These are phyloP conservation scores for Fragilaria crotonensis DNA, from an alignment of 108 stramenopile species.

Conservation along the genomic window DNA sequence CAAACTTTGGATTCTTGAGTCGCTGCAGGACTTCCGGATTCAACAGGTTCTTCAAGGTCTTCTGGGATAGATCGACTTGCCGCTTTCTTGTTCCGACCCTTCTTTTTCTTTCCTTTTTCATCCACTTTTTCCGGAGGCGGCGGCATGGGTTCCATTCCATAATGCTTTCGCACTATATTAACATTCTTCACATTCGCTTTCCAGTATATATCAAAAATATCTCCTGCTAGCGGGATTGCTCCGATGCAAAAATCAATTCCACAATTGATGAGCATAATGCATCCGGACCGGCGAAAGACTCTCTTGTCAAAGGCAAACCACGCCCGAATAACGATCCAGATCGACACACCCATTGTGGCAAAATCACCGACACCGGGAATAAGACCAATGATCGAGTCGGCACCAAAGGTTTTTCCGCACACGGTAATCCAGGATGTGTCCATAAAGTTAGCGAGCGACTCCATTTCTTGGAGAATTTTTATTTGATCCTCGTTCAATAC, in stretches of 20 bases:
- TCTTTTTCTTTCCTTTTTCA: neutral
- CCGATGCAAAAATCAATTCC: neutral
- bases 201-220: conserved; percentile 5
- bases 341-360: neutral
- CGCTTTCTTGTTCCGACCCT: no score
- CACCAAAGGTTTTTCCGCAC: neutral
- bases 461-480: neutral
- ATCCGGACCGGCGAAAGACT: neutral
- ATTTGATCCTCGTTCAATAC: neutral
- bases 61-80: no score
- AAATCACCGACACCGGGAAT: neutral
- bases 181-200: conserved; percentile 2
- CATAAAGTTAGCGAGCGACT: neutral
- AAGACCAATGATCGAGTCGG: neutral
- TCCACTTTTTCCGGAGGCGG: no score
- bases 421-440: neutral
- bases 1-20: no score
- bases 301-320: neutral
- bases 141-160: neutral
- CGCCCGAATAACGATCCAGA: neutral
- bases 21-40: no score
- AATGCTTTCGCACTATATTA: neutral
- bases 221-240: neutral
- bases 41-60: no score
- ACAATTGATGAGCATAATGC: conserved; percentile 1